Evolutionary conservation across 345 rosid genomes (phyloP).

Genomic region (Eutrema yunnanense): DNA sequence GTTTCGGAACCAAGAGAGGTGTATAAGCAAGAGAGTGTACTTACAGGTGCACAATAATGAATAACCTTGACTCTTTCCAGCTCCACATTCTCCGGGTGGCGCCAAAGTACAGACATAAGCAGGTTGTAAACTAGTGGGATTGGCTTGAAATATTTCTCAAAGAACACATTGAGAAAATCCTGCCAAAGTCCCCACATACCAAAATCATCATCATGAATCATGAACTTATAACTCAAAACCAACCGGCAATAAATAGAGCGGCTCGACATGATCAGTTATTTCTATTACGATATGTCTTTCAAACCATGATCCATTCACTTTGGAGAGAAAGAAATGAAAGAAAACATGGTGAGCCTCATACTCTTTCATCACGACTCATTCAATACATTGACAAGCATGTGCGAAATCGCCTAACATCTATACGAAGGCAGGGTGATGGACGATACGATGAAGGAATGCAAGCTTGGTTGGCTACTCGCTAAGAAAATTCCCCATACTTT

Average conservation of each 20-base stretch:
- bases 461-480: too few relatives aligned
- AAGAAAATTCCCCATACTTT: too few relatives aligned
- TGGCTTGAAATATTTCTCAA: conserved; percentile 52
- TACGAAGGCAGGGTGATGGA: too few relatives aligned
- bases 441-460: too few relatives aligned
- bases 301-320: too few relatives aligned
- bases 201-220: neutral
- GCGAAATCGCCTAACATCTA: too few relatives aligned
- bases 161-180: conserved; percentile 79
- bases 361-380: too few relatives aligned
- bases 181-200: conserved; percentile 1
- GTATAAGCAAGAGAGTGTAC: neutral
- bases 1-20: neutral
- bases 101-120: conserved; percentile 71
- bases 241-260: neutral
- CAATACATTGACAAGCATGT: too few relatives aligned
- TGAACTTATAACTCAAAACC: neutral
- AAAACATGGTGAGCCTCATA: too few relatives aligned
- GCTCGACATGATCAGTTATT: too few relatives aligned
- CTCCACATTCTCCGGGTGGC: conserved; percentile 68
- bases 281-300: too few relatives aligned
- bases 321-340: too few relatives aligned
- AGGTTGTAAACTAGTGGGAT: conserved; percentile 54
- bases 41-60: conserved; percentile 76
- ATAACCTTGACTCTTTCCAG: conserved; percentile 53